Evolutionary conservation across 2,329 filamentous ascomycete genomes (phyloP).

Genomic region (Exophiala viscosa): DNA sequence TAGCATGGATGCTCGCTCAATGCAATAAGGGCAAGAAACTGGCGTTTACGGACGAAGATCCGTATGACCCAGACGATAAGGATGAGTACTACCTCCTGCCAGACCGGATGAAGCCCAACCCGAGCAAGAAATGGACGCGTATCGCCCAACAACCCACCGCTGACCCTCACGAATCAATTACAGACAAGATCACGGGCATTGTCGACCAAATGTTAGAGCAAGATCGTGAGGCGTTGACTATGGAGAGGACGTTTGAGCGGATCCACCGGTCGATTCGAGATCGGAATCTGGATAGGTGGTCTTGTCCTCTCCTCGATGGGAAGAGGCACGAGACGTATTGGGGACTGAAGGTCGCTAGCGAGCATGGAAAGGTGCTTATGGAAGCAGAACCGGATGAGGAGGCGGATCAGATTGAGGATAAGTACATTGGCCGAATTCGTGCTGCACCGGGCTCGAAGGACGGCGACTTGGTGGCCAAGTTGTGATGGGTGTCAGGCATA

Average conservation of each 20-base stretch:
- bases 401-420: slow-evolving; percentile 15
- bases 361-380: slow-evolving; percentile 1
- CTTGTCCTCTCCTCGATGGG: slow-evolving; percentile 9
- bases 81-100: slow-evolving; percentile 16
- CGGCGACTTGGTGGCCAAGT: slow-evolving; percentile 15
- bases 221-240: slow-evolving; percentile 9
- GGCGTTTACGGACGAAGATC: slow-evolving; percentile 18
- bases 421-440: slow-evolving; percentile 14
- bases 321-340: background rate
- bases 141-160: background rate
- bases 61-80: slow-evolving; percentile 3
- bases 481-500: slow-evolving; percentile 24
- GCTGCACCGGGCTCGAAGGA: slow-evolving; percentile 11
- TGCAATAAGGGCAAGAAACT: slow-evolving; percentile 19
- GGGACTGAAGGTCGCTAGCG: background rate
- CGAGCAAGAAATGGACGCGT: slow-evolving; percentile 8
- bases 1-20: slow-evolving; percentile 58
- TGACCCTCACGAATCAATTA: slow-evolving; percentile 5
- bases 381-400: slow-evolving; percentile 11
- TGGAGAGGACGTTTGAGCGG: slow-evolving; percentile 13
- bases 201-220: background rate
- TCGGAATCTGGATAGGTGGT: slow-evolving; percentile 9
- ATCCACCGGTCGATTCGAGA: slow-evolving; percentile 17
- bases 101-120: slow-evolving; percentile 12
- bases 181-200: background rate